Evolutionary conservation across 371 early-diverging fungal genomes (phyloP), one percentile per base, ranked within the genome.

Genomic region (Rhizopus sp.): DNA sequence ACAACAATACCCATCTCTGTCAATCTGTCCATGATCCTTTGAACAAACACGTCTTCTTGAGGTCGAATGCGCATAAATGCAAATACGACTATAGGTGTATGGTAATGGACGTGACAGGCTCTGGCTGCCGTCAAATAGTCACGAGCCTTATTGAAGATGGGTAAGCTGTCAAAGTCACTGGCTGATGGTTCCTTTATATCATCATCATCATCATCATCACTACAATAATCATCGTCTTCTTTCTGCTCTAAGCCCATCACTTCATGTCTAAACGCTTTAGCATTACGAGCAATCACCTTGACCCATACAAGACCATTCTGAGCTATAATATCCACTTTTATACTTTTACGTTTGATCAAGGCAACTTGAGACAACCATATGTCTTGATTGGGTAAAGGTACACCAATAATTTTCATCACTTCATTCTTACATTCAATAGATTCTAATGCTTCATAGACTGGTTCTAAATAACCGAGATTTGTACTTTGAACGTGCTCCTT

Each of bases 271-370:
- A 80, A 66, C 2, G 70, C 77, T 54, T 80, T 80, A 15, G 76
- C 70, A 50, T 77, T 77, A 3, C 75, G 67, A 1, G 83, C 80
- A 69, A 77, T 75, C 17, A 83, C 80, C 48, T 82, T 81, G 35
- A 83, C 65, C 85, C 85, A 85, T 6, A 75, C 68, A 34, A 73
- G 48, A 0, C 82, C 85, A 23, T 68, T 51, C 34, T 77, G 74
- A 2, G 77, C 70, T 3, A 81, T 75, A 29, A 85, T 64, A 49
- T 85, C 85, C 0, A 85, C 77, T 50, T 79, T 79, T 53, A 74
- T 53, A 32, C 56, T 62, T 3, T 50, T 52, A 12, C 64, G 45
- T 4, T 62, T 65, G 38, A 74, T 62, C 63, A 70, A 67, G 6
- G 57, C 64, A 5, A 70, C 64, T 29, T 55, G 50, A 17, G 73